Evolutionary conservation across 257 asterid species (phyloP).

Genomic region (Catharanthus roseus): DNA sequence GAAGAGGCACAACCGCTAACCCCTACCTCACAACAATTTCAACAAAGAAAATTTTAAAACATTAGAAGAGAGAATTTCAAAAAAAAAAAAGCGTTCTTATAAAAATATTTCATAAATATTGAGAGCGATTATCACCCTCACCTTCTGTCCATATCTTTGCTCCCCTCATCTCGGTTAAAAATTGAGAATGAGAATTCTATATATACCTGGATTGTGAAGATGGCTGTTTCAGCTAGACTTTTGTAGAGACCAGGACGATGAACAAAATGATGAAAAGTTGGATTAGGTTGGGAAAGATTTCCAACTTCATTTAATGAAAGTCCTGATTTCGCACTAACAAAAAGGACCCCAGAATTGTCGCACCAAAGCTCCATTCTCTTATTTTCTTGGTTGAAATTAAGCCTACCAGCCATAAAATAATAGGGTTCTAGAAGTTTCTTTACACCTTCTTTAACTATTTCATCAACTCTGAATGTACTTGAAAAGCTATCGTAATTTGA

Average conservation of each 20-base stretch:
- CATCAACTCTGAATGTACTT: constrained; percentile 17
- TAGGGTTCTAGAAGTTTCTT: constrained; percentile 36
- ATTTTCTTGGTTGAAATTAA: constrained; percentile 24
- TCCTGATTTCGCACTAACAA: constrained; percentile 30
- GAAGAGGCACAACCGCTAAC: too few relatives aligned
- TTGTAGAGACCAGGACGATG: constrained; percentile 34
- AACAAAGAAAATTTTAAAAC: too few relatives aligned
- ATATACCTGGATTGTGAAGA: constrained; percentile 45
- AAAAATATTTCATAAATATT: too few relatives aligned
- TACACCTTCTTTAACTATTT: constrained; percentile 27
- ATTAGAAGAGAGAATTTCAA: too few relatives aligned
- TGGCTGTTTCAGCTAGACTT: constrained; percentile 29
- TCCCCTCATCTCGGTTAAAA: background rate
- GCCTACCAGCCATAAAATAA: constrained; percentile 49
- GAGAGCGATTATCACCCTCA: too few relatives aligned
- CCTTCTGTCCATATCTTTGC: too few relatives aligned
- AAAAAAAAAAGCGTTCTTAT: too few relatives aligned
- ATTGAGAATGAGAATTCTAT: too few relatives aligned
- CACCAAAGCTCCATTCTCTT: constrained; percentile 40
- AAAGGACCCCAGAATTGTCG: constrained; percentile 39
- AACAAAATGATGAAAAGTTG: constrained; percentile 25
- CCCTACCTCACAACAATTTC: too few relatives aligned
- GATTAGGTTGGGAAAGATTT: constrained; percentile 35
- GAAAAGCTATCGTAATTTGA: constrained; percentile 10
- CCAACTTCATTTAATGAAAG: constrained; percentile 31